Percentiles rank a stretch among this genome's conserved stretches.
Evolutionary conservation across 1,284 basidiomycete genomes (phyloP).

Genomic region (Moesziomyces globuligerus): DNA sequence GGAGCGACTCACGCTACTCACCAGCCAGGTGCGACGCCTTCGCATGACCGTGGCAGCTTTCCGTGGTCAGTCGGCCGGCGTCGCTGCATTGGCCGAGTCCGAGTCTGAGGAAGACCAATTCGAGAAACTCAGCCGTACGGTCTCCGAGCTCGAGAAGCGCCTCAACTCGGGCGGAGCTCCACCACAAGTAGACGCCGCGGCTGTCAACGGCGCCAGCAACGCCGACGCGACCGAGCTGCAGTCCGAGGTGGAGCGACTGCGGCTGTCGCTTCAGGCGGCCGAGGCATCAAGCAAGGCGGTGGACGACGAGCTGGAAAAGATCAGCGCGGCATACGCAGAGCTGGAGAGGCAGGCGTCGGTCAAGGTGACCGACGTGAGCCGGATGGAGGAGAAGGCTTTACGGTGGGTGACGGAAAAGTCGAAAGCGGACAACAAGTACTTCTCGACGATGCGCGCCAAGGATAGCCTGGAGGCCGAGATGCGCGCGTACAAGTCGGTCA

Average conservation of each 20-base stretch:
- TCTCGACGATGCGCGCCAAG: conserved; percentile 86
- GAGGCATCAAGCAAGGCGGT: conserved; percentile 60
- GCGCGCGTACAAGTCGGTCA: conserved; percentile 74
- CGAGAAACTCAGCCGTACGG: conserved; percentile 25
- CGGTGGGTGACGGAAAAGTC: conserved; percentile 74
- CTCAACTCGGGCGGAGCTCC: conserved; percentile 1
- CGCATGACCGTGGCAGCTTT: conserved; percentile 81
- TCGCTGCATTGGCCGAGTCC: conserved; percentile 76
- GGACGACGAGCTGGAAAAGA: conserved; percentile 84
- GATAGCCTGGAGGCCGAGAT: conserved; percentile 83
- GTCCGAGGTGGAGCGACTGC: conserved; percentile 73
- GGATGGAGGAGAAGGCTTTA: conserved; percentile 79
- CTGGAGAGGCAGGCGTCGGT: conserved; percentile 82
- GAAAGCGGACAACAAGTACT: conserved; percentile 95
- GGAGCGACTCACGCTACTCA: conserved; percentile 79
- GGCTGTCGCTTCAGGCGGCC: conserved; percentile 31
- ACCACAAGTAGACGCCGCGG: conserved; percentile 2
- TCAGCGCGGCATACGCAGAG: conserved; percentile 88
- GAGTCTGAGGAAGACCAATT: conserved; percentile 37
- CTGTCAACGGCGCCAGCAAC: conserved; percentile 19
- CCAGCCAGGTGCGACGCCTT: conserved; percentile 79
- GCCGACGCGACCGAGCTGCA: conserved; percentile 63
- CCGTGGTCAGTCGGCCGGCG: conserved; percentile 77
- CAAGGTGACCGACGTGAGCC: conserved; percentile 83
- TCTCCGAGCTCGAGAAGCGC: conserved; percentile 41